Evolutionary conservation across 179 eudicot species (phyloP), one percentile per base, ranked within the genome.

Genomic region (Beta corolliflora): DNA sequence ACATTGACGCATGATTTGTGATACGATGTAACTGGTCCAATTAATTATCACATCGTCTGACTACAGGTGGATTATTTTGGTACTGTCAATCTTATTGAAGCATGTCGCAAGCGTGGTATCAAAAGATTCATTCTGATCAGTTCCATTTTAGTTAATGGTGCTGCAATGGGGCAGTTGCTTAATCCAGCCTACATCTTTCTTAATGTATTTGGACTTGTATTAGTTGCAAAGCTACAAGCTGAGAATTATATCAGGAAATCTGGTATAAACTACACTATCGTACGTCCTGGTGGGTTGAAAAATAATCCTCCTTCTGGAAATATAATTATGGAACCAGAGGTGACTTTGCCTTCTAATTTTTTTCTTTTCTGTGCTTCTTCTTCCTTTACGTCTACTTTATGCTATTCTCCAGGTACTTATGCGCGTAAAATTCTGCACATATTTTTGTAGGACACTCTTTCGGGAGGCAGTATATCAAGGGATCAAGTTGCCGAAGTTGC

Each of bases 401-500:
- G 56, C 18, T 29, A 79, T 76, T 70, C 46, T 19, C 48, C 67
- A 23, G 7, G 48, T 25, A 55, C 19, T 41, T 23, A 15, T 29
- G 7, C 48, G 36, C 5, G 7, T 77, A 9, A 13, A 45, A 25
- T 69, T 25, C 41, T 81, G 50, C 13, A 55, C 53, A 5, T 10
- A 2, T 36, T 68, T 7, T 31, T 77, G 7, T 71, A 94, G 99
- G 99, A 95, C 87, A 93, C 97, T 48, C 88, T 95, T 19, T 88
- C 68, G 46, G 91, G 88, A 58, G 99, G 95, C 5, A 91, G 94
- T 5, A 92, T 95, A 84, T 95, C 99, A 4, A 90, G 99, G 79
- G 99, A 95, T 86, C 97, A 91, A 81, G 99, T 95, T 59, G 99
- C 99, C 5, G 93, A 93, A 88, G 99, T 93, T 76, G 95, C 97